Evolutionary conservation across 495 filamentous ascomycete species (phyloP).

Genomic region (Neurospora terricola): DNA sequence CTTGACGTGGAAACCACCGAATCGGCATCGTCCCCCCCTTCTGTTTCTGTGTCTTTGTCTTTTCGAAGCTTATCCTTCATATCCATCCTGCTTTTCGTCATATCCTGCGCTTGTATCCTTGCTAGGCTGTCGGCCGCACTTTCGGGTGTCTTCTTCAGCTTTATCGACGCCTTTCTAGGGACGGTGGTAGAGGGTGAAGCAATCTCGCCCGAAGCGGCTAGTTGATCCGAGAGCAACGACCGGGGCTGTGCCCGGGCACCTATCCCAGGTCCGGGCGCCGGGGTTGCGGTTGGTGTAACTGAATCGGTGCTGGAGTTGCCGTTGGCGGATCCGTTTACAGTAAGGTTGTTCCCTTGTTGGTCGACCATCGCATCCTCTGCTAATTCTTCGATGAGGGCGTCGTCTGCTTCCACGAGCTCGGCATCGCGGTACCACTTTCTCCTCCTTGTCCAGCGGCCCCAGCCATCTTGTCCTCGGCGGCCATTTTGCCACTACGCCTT

Average conservation of each 20-base stretch:
- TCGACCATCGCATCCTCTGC: constrained; percentile 20
- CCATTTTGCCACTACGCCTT: constrained; percentile 75
- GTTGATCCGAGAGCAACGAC: not conserved
- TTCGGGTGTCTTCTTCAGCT: not conserved
- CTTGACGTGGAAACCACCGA: constrained; percentile 22
- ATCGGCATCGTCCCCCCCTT: constrained; percentile 14
- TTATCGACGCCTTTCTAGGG: not conserved
- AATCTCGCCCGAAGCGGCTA: not conserved
- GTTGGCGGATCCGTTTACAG: constrained; percentile 10
- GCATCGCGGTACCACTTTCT: constrained; percentile 96
- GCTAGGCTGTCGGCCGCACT: not conserved
- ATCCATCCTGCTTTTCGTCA: not conserved
- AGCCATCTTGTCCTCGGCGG: constrained; percentile 77
- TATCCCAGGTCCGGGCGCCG: not conserved
- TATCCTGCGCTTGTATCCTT: not conserved
- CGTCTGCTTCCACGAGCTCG: constrained; percentile 72
- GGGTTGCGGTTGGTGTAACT: constrained; percentile 3
- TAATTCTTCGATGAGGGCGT: constrained; percentile 29
- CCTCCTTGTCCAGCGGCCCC: constrained; percentile 88
- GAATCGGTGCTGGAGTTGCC: constrained; percentile 12
- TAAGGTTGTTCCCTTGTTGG: constrained; percentile 5
- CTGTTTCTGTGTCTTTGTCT: constrained; percentile 3
- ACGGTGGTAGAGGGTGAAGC: not conserved
- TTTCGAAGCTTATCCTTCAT: not conserved
- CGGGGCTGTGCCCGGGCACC: not conserved